Conservation (phyloP, 2,329 filamentous ascomycete genomes). For the Tothia fuscella region DNA sequence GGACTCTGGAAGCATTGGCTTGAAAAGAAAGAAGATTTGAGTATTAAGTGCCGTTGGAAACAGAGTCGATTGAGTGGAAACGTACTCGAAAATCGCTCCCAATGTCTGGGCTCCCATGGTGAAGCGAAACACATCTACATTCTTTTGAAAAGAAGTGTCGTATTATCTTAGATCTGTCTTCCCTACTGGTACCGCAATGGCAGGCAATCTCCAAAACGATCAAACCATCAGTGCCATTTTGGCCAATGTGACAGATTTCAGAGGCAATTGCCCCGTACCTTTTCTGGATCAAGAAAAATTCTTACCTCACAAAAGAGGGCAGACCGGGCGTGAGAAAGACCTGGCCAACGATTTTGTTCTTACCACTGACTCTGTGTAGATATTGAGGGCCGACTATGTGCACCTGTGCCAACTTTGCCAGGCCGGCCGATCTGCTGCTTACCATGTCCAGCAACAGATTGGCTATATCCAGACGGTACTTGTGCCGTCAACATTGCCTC, state of each 20-base stretch:
- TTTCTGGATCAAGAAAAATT: constrained; percentile 57
- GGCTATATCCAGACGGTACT: constrained; percentile 49
- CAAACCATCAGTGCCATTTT: too few relatives aligned
- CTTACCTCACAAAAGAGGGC: constrained; percentile 39
- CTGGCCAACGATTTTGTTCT: constrained; percentile 3
- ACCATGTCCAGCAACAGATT: constrained; percentile 79
- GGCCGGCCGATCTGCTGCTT: constrained; percentile 61
- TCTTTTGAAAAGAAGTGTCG: too few relatives aligned
- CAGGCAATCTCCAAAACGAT: too few relatives aligned
- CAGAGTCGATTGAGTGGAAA: too few relatives aligned
- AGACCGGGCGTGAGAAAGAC: constrained; percentile 49
- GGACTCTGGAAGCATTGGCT: too few relatives aligned
- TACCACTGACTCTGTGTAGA: constrained; percentile 32
- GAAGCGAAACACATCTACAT: too few relatives aligned
- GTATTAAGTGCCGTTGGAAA: too few relatives aligned
- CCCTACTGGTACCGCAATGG: too few relatives aligned
- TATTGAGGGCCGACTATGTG: constrained; percentile 46
- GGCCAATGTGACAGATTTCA: constrained; percentile 14
- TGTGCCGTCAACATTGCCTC: neutral
- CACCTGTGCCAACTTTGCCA: constrained; percentile 30
- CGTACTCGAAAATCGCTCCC: too few relatives aligned
- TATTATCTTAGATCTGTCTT: too few relatives aligned
- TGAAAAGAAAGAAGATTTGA: too few relatives aligned
- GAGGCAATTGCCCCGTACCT: constrained; percentile 51
- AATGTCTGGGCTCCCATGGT: too few relatives aligned